Evolutionary conservation across 2,329 filamentous ascomycete species (phyloP).

Genomic region (Colletotrichum sp.): DNA sequence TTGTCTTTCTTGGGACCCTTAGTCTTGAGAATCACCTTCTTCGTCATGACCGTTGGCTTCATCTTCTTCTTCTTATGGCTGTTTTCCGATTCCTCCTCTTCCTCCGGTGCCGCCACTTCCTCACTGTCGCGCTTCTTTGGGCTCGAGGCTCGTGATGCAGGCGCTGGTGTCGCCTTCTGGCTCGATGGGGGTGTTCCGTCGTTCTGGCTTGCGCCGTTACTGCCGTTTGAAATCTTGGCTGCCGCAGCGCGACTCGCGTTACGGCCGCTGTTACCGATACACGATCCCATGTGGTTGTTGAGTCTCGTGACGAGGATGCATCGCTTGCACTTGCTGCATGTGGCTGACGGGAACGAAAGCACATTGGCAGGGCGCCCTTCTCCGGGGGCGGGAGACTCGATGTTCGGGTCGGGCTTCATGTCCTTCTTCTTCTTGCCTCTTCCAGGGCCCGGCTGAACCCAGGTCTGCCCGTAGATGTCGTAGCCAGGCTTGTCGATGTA

Average conservation of each 20-base stretch:
- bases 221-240: conserved; percentile 67
- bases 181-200: conserved; percentile 66
- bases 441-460: conserved; percentile 73
- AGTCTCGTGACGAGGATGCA: conserved; percentile 69
- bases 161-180: conserved; percentile 65
- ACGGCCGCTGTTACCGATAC: conserved; percentile 69
- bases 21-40: conserved; percentile 63
- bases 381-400: conserved; percentile 49
- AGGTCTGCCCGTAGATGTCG: conserved; percentile 84
- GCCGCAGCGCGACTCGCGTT: conserved; percentile 67
- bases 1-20: conserved; percentile 62
- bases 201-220: conserved; percentile 52
- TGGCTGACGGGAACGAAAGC: conserved; percentile 68
- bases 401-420: conserved; percentile 61
- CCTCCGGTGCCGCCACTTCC: conserved; percentile 52
- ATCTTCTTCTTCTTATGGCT: conserved; percentile 64
- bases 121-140: conserved; percentile 64
- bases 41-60: conserved; percentile 51
- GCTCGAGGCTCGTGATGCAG: conserved; percentile 58
- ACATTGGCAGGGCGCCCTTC: conserved; percentile 66
- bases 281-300: conserved; percentile 73
- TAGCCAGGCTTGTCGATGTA: conserved; percentile 78
- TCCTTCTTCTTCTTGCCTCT: conserved; percentile 83
- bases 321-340: conserved; percentile 71
- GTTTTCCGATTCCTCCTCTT: conserved; percentile 55